Base-by-base conservation (phyloP, 1,284 basidiomycete species). In the Vanrija humicola region DNA sequence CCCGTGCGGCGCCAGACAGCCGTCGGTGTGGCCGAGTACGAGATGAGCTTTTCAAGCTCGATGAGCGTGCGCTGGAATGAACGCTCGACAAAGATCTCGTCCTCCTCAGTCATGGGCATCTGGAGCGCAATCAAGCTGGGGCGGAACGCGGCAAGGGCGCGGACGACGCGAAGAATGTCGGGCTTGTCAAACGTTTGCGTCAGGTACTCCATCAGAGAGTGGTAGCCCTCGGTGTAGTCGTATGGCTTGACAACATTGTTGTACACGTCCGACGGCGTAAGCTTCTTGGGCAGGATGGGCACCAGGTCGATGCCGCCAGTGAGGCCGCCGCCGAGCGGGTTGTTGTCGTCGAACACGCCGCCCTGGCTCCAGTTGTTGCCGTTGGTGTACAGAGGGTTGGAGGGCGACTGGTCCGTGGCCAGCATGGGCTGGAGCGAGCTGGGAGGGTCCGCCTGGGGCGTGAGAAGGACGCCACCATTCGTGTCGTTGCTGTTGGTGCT, bases 1-100 rank as follows among this genome's bases (percentile, higher is more conserved):
- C 95, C 95, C 16, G 96, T 98, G 48, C 95, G 82, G 29, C 95
- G 86, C 95, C 95, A 98, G 2, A 97, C 90, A n/a, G 96, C 92
- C 0, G 95, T 98, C 3, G 95, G 96, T n/a, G 96, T 98, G 6
- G 95, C 96, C 59, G 89, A 94, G 75, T 92, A 96, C 43, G 90
- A 92, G 62, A 98, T 95, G 61, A 98, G 82, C 77, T 97, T 97
- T 74, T 97, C 92, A 55, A 97, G 83, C 80, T 98, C 93, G 64
- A 97, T 82, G 61, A 97, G 79, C 25, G 92, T 92, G 43, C 95
- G 83, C 74, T 97, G 94, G 74, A 98, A 93, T 62, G 90, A 94
- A 63, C 88, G 86, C 78, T 98, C 94, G 54, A 97, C 87, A 76
- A 98, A 98, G 4, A 94, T 82, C 73, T 95, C 92, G 77, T 96